Conservation (phyloP, 2,329 filamentous ascomycete species). For the Monosporascus sp. region DNA sequence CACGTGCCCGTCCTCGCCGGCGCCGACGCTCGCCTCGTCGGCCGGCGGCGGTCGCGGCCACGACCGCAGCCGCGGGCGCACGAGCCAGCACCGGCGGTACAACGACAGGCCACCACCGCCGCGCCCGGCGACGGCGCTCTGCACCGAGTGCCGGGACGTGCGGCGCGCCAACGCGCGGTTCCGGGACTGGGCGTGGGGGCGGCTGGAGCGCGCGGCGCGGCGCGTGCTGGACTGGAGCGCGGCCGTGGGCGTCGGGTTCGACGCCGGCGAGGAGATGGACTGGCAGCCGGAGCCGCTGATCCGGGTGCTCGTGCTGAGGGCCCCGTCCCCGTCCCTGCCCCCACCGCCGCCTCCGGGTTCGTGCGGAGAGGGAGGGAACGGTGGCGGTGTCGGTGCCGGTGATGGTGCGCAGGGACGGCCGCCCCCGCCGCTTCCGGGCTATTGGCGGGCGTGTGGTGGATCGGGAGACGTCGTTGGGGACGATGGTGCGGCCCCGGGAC, state of each 20-base stretch:
- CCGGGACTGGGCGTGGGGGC: conserved; percentile 13
- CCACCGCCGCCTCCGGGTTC: neutral
- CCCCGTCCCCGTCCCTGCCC: neutral
- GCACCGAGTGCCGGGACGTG: conserved; percentile 22
- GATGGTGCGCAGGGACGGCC: neutral
- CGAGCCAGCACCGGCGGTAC: neutral
- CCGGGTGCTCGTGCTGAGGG: conserved; percentile 17
- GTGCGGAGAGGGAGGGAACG: neutral
- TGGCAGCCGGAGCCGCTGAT: conserved; percentile 28
- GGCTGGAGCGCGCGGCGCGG: conserved; percentile 2
- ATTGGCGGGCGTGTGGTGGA: neutral
- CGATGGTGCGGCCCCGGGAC: neutral
- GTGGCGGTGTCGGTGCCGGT: neutral
- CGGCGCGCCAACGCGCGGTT: conserved; percentile 22
- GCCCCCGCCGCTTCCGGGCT: neutral
- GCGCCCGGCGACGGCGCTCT: conserved; percentile 5
- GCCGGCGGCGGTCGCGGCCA: neutral
- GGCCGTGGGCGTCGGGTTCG: conserved; percentile 20
- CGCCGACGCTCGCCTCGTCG: neutral
- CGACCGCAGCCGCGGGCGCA: neutral
- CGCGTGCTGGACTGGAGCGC: conserved; percentile 18
- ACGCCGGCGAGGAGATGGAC: conserved; percentile 25
- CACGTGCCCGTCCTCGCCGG: neutral
- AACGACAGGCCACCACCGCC: neutral
- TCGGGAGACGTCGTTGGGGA: neutral